Percentiles rank a stretch among this genome's conserved stretches.
Evolutionary conservation across 345 rosid genomes (phyloP).

Genomic region (Euclidium syriacum): DNA sequence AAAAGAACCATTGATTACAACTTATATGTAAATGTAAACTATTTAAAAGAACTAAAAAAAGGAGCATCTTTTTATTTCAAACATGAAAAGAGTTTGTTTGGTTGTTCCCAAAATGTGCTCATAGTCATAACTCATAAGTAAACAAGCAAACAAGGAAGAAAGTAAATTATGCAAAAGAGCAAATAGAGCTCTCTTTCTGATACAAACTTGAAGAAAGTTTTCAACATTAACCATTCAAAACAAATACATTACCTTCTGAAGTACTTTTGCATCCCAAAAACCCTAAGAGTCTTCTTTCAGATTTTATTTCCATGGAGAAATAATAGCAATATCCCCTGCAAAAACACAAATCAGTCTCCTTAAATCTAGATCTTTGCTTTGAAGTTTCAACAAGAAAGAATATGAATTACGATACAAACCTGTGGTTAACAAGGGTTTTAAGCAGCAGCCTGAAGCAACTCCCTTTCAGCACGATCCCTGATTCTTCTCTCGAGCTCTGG

Average conservation of each 20-base stretch:
- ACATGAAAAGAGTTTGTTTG: slow-evolving; percentile 27
- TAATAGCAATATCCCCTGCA: slow-evolving; percentile 13
- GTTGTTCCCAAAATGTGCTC: slow-evolving; percentile 25
- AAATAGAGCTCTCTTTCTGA: slow-evolving; percentile 1
- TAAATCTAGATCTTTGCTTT: not conserved
- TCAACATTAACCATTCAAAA: slow-evolving; percentile 19
- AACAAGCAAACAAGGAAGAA: slow-evolving; percentile 15
- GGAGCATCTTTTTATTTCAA: slow-evolving; percentile 27
- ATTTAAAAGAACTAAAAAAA: slow-evolving; percentile 4
- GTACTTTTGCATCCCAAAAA: slow-evolving; percentile 11
- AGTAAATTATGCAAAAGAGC: slow-evolving; percentile 13
- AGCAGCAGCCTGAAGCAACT: slow-evolving; percentile 87
- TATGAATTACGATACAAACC: slow-evolving; percentile 16
- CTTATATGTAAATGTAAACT: not conserved
- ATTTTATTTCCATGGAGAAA: slow-evolving; percentile 26
- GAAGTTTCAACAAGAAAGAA: not conserved
- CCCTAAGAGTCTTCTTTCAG: slow-evolving; percentile 14
- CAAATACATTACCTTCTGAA: slow-evolving; percentile 19
- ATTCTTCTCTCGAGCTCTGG: slow-evolving; percentile 98
- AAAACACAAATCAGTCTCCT: not conserved
- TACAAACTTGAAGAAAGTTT: slow-evolving; percentile 13
- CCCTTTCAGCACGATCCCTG: slow-evolving; percentile 80
- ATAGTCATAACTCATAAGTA: slow-evolving; percentile 1
- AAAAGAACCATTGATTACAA: not conserved
- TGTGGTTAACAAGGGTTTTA: slow-evolving; percentile 30